Base-by-base conservation (phyloP, 106 monocot genomes). In the Amphibolis antarctica region DNA sequence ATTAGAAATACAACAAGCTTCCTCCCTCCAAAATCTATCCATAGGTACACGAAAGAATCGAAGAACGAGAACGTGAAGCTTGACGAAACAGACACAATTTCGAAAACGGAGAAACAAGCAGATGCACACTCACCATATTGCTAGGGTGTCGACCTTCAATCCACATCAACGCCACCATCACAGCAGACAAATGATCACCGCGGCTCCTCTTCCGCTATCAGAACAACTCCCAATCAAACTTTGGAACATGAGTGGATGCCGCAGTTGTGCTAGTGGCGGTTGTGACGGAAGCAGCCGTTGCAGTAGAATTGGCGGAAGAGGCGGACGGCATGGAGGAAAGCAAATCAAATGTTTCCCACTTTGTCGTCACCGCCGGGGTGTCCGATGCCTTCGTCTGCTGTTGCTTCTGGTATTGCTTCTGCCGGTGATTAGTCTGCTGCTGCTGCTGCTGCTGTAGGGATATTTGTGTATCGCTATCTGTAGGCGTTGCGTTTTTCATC, bases 141-240 rank as follows among this genome's bases (percentile, higher is more conserved):
- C 59, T 12, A 9, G 14, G 29, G 31, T 30, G 54, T 4, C 54
- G 5, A 4, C 24, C 23, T 55, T 23, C 54, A 54, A 42, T 43
- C 0, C 9, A 13, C 48, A 56, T 58, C 68, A 58, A 17, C 46
- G 15, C 46, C 44, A 42, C 46, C 24, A 15, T 24, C 55, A 21
- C 7, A 1, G 10, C 13, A 64, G 19, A 10, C 17, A 61, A 18
- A 42, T 25, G 21, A 22, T 28, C 62, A 62, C 10, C 10, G 45
- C 44, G 14, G 20, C 22, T 23, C 9, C 19, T 5, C 19, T 31
- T 31, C 12, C 24, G 24, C 18, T 28, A n/a, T 84, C 79, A 92
- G 55, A 92, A 92, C 28, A 92, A 55, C 66, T 92, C 84, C 92
- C 92, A 92, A 26, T 85, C 78, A 9, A 85, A 75, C 73, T 71